These are phyloP conservation scores for Aureoboletus auriporus DNA, from an alignment of 768 basidiomycete genomes.

Conservation along the genomic window DNA sequence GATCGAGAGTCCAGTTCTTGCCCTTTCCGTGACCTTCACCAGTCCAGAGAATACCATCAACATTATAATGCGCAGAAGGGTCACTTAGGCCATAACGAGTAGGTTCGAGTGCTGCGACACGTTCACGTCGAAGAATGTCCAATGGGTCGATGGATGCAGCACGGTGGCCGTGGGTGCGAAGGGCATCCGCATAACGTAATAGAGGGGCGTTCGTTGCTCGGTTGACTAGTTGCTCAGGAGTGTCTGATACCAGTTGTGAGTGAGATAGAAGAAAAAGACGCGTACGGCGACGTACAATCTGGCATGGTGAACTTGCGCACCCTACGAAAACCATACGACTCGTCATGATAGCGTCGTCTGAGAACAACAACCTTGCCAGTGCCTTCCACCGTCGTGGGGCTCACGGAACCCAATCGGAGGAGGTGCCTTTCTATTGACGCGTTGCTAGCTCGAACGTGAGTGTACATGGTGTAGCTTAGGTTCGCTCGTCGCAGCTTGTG, in stretches of 20 bases:
- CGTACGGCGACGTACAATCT: constrained; percentile 53
- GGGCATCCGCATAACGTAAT: constrained; percentile 83
- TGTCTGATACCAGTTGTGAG: constrained; percentile 42
- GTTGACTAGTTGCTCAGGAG: constrained; percentile 59
- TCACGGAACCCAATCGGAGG: not conserved
- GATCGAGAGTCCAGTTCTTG: constrained; percentile 60
- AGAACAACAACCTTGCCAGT: constrained; percentile 17
- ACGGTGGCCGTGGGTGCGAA: constrained; percentile 82
- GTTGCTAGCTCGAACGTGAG: constrained; percentile 13
- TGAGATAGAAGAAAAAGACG: not conserved
- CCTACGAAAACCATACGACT: constrained; percentile 75
- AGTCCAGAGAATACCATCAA: constrained; percentile 83
- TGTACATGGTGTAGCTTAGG: constrained; percentile 10
- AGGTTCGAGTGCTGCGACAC: constrained; percentile 72
- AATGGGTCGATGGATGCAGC: constrained; percentile 86
- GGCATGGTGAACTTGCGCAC: constrained; percentile 59
- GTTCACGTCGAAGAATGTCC: constrained; percentile 81
- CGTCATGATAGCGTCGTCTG: constrained; percentile 60
- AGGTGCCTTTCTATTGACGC: constrained; percentile 10
- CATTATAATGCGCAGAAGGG: constrained; percentile 51
- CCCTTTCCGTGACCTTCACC: constrained; percentile 21
- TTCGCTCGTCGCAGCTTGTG: not conserved
- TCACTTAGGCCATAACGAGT: constrained; percentile 70
- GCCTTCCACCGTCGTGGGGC: not conserved
- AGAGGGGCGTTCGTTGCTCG: constrained; percentile 71